Base-by-base conservation (phyloP, 768 basidiomycete genomes). In the Mycena olivaceomarginata region DNA sequence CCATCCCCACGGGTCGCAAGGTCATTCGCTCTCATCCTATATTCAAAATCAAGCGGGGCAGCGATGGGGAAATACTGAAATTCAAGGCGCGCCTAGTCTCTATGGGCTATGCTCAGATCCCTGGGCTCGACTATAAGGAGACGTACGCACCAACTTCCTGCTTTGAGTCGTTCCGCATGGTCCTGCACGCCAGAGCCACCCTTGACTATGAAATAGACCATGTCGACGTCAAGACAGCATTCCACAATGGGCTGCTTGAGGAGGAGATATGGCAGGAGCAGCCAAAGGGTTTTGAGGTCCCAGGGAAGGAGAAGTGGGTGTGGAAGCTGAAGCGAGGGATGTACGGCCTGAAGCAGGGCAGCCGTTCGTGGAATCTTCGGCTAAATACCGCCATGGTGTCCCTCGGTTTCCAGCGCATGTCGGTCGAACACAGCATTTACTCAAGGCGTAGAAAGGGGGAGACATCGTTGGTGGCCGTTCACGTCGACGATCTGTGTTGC, bases 101-200 rank as follows among this genome's bases (percentile, higher is more conserved):
- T 22, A 62, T 71, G 60, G 70, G 70, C 5, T 71, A 64, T 64
- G 59, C 70, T 11, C 70, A 71, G 20, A n/a, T 71, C 10, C 31
- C 60, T 45, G 70, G 70, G 25, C 59, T 37, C 13, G 70, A 71
- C 46, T 71, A 48, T 37, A 25, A 18, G 9, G 70, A 71, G 46
- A 71, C 70, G 10, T 71, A 62, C 70, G 70, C 70, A 37, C 70
- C 70, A 12, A 64, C 62, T 11, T 62, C 62, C 1, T 59, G 70
- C 2, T 64, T 71, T 18, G 70, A 71, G 18, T 71, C 70, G 9
- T 48, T 71, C 45, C 15, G 70, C 2, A 64, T 64, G n/a, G 60
- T 59, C 51, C 10, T 71, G 18, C 87, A 70, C n/a, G 59, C 70
- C 4, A 59, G 70, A 0, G 70, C 70, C 2, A 20, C 59, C 1